Percentiles rank a stretch among this genome's conserved stretches.
Conservation (phyloP, 768 basidiomycete species). For the Leccinum longicurvipes region DNA sequence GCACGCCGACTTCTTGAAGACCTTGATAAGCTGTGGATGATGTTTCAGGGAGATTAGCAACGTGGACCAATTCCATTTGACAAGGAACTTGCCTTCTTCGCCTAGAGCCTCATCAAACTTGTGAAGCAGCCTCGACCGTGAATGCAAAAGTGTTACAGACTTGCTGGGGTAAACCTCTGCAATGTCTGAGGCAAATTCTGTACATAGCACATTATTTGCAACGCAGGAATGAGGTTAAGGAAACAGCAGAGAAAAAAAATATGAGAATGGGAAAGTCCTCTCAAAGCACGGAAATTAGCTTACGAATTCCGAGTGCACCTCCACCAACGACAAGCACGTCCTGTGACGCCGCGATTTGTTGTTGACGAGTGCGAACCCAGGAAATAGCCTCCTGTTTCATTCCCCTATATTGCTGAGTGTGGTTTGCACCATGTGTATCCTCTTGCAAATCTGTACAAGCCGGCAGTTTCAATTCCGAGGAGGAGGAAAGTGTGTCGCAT, state of each 20-base stretch:
- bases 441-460: neutral
- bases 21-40: conserved; percentile 20
- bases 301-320: conserved; percentile 71
- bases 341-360: conserved; percentile 41
- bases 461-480: neutral
- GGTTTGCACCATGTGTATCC: neutral
- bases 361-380: conserved; percentile 52
- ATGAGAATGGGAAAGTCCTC: neutral
- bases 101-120: conserved; percentile 53
- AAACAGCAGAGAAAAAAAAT: neutral
- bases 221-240: neutral
- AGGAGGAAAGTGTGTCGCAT: neutral
- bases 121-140: conserved; percentile 50
- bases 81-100: conserved; percentile 40
- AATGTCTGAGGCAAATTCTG: conserved; percentile 67
- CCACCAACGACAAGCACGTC: conserved; percentile 67
- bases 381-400: conserved; percentile 46
- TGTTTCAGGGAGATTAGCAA: neutral
- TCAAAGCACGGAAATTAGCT: conserved; percentile 20
- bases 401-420: conserved; percentile 32
- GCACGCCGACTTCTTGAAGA: conserved; percentile 42
- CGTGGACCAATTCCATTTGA: neutral
- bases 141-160: conserved; percentile 57
- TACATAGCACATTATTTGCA: neutral
- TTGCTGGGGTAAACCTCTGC: conserved; percentile 50